Percentiles rank a stretch among this genome's conserved stretches.
phyloP scores from a whole-genome alignment of 1,139 yeast species.

The Saccharomyces hybrid region DNA sequence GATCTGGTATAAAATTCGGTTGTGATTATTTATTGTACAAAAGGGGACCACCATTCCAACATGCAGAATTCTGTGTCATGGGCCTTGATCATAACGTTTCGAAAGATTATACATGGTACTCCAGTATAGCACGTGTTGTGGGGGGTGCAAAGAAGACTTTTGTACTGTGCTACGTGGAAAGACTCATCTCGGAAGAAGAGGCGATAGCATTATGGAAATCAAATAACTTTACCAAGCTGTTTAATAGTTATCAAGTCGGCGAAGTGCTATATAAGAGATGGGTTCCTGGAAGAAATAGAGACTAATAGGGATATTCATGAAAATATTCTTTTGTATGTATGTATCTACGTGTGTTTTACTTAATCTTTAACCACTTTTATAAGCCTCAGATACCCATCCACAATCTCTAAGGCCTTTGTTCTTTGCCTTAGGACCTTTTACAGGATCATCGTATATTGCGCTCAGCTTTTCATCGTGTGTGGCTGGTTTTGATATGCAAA shows the following conservation, averaged over 20 bases:
- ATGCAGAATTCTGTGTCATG: slow-evolving; percentile 74
- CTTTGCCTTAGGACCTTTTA: slow-evolving; percentile 47
- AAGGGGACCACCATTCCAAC: slow-evolving; percentile 91
- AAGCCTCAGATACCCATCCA: slow-evolving; percentile 59
- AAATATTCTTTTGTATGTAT: background rate
- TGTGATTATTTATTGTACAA: slow-evolving; percentile 72
- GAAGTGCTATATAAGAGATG: slow-evolving; percentile 72
- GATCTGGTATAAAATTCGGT: slow-evolving; percentile 88
- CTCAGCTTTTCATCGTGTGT: slow-evolving; percentile 33
- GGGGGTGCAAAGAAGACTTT: slow-evolving; percentile 81
- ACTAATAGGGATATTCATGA: slow-evolving; percentile 32
- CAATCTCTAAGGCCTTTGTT: slow-evolving; percentile 59
- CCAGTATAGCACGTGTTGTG: slow-evolving; percentile 69
- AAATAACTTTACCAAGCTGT: slow-evolving; percentile 31
- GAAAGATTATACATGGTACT: slow-evolving; percentile 30
- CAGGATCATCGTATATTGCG: slow-evolving; percentile 41
- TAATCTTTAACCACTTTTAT: background rate
- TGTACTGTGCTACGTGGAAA: slow-evolving; percentile 58
- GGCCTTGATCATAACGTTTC: slow-evolving; percentile 40
- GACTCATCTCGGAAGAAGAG: slow-evolving; percentile 37
- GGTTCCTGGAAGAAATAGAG: slow-evolving; percentile 79
- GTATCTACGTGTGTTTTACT: background rate
- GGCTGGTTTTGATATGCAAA: slow-evolving; percentile 79
- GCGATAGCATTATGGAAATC: slow-evolving; percentile 20
- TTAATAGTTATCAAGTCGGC: slow-evolving; percentile 40